Base-by-base conservation (phyloP, 495 filamentous ascomycete species). In the Umbilicaria muhlenbergii region DNA sequence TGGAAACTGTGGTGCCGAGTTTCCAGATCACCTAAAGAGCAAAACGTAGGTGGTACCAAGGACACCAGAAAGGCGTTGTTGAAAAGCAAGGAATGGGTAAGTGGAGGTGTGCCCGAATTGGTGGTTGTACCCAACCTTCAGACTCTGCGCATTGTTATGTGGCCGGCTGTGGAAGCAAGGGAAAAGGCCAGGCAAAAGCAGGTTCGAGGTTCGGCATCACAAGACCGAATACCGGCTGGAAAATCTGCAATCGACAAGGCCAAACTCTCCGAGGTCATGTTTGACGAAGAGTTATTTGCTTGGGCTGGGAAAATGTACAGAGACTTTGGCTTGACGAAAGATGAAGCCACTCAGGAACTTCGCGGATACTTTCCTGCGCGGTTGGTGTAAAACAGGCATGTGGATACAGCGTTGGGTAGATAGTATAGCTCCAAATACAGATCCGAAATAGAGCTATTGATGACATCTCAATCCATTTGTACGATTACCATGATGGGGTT, bases 1-100 rank as follows among this genome's bases (percentile, higher is more conserved):
- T 70, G 62, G 51, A 44, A 61, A 10, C 47, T 46, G 24, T 71
- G 68, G 62, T 75, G 72, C 43, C 43, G 57, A 12, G 53, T 53
- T 19, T 46, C 46, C 32, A 45, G 41, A 11, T 50, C 50, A 11
- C 58, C 62, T 0, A 39, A 17, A n/a, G n/a, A 37, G 14, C 37
- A 47, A 14, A 56, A 55, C 37, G 51, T 60, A 36, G 60, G 52
- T 51, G 53, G 43, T 31, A 39, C 10, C 47, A 64, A 19, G 18
- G 45, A 8, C 51, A 56, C 34, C 38, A 42, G 7, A 63, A 62
- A 39, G 49, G 51, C 19, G 47, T 57, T 6, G 32, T 59, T 38
- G 14, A 11, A 17, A 11, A 19, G 18, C 35, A 7, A 11, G n/a
- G 11, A 35, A 19, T 16, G 14, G 2, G 6, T 46, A 38, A 18